Base-by-base conservation (phyloP, 2,329 filamentous ascomycete species). In the Catunica adiposa region DNA sequence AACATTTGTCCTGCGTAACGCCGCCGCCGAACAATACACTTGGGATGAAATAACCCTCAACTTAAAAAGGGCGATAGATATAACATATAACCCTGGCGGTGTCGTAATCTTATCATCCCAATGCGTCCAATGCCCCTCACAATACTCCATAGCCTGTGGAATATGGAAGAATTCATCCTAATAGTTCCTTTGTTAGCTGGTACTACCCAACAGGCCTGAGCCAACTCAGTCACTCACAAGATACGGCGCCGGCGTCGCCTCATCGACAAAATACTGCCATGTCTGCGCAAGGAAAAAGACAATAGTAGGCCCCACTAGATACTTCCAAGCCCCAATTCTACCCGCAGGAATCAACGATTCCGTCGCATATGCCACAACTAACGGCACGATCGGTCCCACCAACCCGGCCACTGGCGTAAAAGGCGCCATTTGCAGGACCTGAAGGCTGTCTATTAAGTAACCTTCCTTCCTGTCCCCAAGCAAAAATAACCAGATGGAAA, bases 101-200 rank as follows among this genome's bases (percentile, higher is more conserved):
- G 92, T 98, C 0, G 92, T 98, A 65, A 98, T 92, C 67, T 97
- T 98, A 58, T 90, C 84, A 68, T 98, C 89, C 92, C 92, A 98
- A 56, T 86, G 75, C 11, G 68, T 66, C 70, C 84, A 94, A 55
- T 77, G 76, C 9, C 84, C 82, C 42, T 77, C 67, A 67, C 89
- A 96, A 67, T 95, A 98, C 29, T 78, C 80, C 63, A 94, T 87
- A 0, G 89, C 89, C 69, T 98, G 92, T 0, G 88, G 86, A 22
- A 96, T 83, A 66, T 98, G 87, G 60, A 92, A 94, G 29, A 88
- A 73, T 65, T 94, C 87, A 66, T 94, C 87, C 86, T 90, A 60
- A 22, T 34, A 38, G 22, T 9, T n/a, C 3, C 5, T 6, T 17
- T 25, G 6, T 9, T 42, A 6, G 3, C n/a, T 37, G 2, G n/a